Conservation (phyloP, 23 red algal genomes). For the Rhodosorus marinus region DNA sequence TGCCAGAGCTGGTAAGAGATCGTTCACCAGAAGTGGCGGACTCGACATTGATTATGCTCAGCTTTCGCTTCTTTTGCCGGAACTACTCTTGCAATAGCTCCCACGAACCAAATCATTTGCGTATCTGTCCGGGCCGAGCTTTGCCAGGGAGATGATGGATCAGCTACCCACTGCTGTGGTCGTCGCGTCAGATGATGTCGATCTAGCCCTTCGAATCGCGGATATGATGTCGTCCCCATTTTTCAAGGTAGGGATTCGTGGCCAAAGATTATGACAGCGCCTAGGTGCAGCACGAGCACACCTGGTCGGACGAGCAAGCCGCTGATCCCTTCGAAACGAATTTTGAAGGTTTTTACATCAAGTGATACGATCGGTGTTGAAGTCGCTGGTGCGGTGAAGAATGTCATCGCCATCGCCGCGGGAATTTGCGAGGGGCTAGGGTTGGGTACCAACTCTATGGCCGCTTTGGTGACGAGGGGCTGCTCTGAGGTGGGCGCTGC, state of each 20-base stretch:
- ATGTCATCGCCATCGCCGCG: slow-evolving; percentile 91
- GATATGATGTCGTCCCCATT: slow-evolving; percentile 64
- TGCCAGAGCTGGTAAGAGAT: slow-evolving; percentile 35
- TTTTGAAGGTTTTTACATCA: slow-evolving; percentile 85
- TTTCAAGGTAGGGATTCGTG: no score
- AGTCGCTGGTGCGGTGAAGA: slow-evolving; percentile 85
- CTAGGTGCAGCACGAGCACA: no score
- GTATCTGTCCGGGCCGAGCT: slow-evolving; percentile 88
- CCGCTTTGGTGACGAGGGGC: slow-evolving; percentile 80
- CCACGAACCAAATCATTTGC: slow-evolving; percentile 1
- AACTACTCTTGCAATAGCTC: no score
- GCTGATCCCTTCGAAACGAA: no score
- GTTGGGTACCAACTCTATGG: slow-evolving; percentile 89
- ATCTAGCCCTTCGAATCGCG: slow-evolving; percentile 27
- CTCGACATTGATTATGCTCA: no score
- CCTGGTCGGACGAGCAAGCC: no score
- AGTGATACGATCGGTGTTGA: slow-evolving; percentile 78
- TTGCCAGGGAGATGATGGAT: slow-evolving; percentile 78
- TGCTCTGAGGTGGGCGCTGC: no score
- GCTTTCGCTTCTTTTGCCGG: no score
- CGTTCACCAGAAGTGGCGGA: no score
- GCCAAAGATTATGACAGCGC: no score
- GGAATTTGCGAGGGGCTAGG: slow-evolving; percentile 90
- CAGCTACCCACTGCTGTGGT: slow-evolving; percentile 85
- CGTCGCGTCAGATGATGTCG: slow-evolving; percentile 28